Evolutionary conservation across 2,329 filamentous ascomycete species (phyloP), one percentile per base, ranked within the genome.

Genomic region (Diaporthe batatas): DNA sequence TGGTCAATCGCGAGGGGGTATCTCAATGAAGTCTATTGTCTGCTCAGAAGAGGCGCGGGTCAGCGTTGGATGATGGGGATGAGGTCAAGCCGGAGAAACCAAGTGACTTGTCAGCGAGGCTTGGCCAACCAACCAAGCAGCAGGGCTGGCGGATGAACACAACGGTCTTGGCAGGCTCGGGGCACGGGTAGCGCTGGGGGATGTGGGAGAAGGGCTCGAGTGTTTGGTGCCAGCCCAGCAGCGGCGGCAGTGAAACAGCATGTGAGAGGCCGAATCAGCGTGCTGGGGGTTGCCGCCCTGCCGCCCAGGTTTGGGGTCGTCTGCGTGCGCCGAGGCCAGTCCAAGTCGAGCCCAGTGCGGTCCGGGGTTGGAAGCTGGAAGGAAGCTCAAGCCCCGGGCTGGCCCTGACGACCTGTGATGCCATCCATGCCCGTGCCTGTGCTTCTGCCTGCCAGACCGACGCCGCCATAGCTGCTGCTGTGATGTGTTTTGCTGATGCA

Each of bases 11-110:
- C 62, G 32, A 65, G 49, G 32, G 69, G 72, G 72, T 74, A 72
- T 74, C 72, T 71, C 55, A 72, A 69, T 72, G 57, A 68, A 69
- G 69, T 74, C 72, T 74, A 74, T 72, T 57, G 72, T 65, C 47
- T 68, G 70, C 54, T 57, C 36, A 64, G 42, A 59, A 67, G 53
- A 65, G 72, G 70, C 58, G 47, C 42, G 57, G 68, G 68, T 70
- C 68, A 70, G 68, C 68, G 57, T 42, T 42, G 16, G 44, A 18
- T 54, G 68, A 53, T 70, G 34, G 68, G 62, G 55, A 62, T 70
- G 68, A 62, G 53, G 68, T 62, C 68, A 62, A 62, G 68, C 54
- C 68, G 68, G 55, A 70, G 68, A 62, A 67, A 67, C 32, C 62
- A 67, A 67, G 54, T 70, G 68, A 70, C 68, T 70, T 70, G 68